Percentiles rank a stretch among this genome's conserved stretches.
These are phyloP conservation scores for Camelina sativa DNA, from an alignment of 345 rosid genomes.

Conservation along the genomic window DNA sequence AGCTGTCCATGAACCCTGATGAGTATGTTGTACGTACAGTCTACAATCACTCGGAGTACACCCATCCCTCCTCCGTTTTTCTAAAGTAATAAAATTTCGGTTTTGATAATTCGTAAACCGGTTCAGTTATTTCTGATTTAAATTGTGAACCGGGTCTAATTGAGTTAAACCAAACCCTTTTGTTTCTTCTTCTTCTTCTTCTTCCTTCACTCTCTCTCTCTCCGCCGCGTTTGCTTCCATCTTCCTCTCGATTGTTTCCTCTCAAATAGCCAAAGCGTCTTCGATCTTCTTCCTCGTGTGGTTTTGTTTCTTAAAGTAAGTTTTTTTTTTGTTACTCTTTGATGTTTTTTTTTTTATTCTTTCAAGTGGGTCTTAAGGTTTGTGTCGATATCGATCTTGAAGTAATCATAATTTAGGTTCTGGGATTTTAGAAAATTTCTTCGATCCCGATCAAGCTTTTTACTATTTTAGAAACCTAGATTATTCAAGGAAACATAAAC, in stretches of 20 bases:
- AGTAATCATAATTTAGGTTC: not conserved
- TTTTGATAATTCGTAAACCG: conserved; percentile 9
- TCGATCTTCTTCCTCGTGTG: conserved; percentile 17
- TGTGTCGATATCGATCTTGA: conserved; percentile 8
- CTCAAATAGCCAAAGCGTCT: not conserved
- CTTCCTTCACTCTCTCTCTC: not conserved
- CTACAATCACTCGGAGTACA: no score
- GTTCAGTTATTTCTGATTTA: not conserved
- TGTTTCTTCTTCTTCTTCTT: conserved; percentile 14
- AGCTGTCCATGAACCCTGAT: no score
- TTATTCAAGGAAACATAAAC: not conserved
- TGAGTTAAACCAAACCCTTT: conserved; percentile 31
- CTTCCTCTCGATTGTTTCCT: conserved; percentile 10
- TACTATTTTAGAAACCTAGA: not conserved
- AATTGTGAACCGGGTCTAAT: conserved; percentile 9
- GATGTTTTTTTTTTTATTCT: not conserved
- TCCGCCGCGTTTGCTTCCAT: conserved; percentile 17
- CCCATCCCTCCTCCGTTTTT: no score
- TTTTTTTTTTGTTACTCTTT: not conserved
- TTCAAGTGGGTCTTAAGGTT: not conserved
- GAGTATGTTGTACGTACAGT: no score
- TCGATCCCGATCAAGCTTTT: not conserved
- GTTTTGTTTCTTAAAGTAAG: conserved; percentile 21
- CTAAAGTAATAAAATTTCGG: conserved; percentile 17
- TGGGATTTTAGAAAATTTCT: not conserved